phyloP scores from a whole-genome alignment of 345 rosid genomes.

The Nephelium lappaceum region DNA sequence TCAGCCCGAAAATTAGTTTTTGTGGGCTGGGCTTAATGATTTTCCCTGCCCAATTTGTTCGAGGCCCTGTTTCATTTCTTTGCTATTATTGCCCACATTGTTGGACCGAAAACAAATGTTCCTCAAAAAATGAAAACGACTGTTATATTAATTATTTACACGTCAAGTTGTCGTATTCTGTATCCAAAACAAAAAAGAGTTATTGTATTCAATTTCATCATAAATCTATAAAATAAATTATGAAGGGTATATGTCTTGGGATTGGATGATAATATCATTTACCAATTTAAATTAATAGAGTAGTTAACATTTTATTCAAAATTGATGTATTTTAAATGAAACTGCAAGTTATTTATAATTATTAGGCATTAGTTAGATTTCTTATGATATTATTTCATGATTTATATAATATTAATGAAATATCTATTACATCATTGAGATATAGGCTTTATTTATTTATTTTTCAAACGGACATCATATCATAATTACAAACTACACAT shows the following conservation, averaged over 20 bases:
- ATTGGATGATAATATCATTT: neutral
- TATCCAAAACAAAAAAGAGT: too few relatives aligned
- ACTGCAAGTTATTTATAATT: neutral
- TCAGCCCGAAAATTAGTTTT: neutral
- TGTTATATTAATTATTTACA: too few relatives aligned
- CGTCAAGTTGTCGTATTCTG: neutral
- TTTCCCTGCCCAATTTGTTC: neutral
- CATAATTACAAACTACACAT: too few relatives aligned
- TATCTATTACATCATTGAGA: too few relatives aligned
- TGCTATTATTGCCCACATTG: neutral
- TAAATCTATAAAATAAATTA: too few relatives aligned
- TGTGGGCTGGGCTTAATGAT: neutral
- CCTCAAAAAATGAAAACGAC: too few relatives aligned
- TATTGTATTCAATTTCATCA: neutral
- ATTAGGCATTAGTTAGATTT: too few relatives aligned
- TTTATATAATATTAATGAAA: too few relatives aligned
- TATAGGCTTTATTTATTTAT: too few relatives aligned
- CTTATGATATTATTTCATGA: too few relatives aligned
- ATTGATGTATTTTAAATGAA: too few relatives aligned
- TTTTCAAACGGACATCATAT: too few relatives aligned
- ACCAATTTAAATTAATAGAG: neutral
- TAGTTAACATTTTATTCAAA: neutral
- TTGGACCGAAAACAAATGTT: neutral
- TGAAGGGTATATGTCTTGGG: neutral
- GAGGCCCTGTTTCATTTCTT: neutral